Percentiles rank a stretch among this genome's conserved stretches.
phyloP scores from a whole-genome alignment of 345 rosid species.

The Hirschfeldia incana region DNA sequence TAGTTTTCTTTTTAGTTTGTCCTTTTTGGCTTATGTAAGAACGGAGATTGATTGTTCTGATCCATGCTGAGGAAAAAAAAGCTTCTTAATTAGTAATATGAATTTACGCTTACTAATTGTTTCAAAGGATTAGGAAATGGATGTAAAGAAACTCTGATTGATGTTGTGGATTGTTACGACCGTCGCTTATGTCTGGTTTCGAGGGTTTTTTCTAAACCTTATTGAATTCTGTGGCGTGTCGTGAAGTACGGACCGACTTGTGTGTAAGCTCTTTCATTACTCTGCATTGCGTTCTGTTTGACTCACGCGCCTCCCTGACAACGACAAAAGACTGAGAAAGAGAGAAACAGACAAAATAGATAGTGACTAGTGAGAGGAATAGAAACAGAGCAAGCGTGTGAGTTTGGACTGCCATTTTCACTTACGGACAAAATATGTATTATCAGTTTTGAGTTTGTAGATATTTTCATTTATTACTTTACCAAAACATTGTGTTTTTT shows the following conservation, averaged over 20 bases:
- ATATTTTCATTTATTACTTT: neutral
- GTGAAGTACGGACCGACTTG: constrained; percentile 38
- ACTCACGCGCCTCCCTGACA: constrained; percentile 33
- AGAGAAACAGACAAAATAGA: constrained; percentile 28
- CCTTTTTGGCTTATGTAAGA: constrained; percentile 17
- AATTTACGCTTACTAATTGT: neutral
- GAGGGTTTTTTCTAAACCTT: constrained; percentile 16
- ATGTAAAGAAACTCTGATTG: neutral
- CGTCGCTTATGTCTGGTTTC: constrained; percentile 34
- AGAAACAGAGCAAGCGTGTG: constrained; percentile 53
- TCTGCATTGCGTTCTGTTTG: constrained; percentile 21
- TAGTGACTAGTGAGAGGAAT: constrained; percentile 27
- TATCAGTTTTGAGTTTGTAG: neutral
- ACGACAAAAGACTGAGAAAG: constrained; percentile 35
- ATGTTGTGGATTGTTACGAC: constrained; percentile 32
- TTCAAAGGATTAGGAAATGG: neutral
- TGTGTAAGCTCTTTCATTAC: constrained; percentile 28
- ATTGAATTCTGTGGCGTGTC: constrained; percentile 32
- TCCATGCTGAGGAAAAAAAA: constrained; percentile 19
- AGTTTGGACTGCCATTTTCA: constrained; percentile 34
- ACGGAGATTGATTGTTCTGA: constrained; percentile 11
- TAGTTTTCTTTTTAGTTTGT: constrained; percentile 4
- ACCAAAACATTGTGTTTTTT: neutral
- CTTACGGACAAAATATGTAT: constrained; percentile 24
- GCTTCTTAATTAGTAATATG: neutral